Evolutionary conservation across 129 eudicot species (phyloP), one percentile per base, ranked within the genome.

Genomic region (Flaveria ramosissima): DNA sequence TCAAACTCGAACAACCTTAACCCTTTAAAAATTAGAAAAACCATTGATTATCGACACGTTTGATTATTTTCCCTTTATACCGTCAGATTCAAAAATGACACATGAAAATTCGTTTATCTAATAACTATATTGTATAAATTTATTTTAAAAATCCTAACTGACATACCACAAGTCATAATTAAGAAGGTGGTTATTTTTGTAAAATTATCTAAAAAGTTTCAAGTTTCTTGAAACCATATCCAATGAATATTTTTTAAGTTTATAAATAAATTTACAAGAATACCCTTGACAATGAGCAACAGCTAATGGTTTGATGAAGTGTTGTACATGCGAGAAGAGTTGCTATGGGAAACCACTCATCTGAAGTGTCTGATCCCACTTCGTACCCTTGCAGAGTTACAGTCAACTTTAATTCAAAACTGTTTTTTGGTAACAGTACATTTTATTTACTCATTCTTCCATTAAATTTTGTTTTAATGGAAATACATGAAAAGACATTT

Each of bases 341-440:
- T 75, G 32, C 56, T 51, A 76, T 66, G 67, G 16, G 17, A 67
- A 66, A 21, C 66, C 76, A 77, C 62, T 77, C 36, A 43, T 26
- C 70, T 47, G 77, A 68, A 43, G 76, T 59, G 36, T 78, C 61
- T 78, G 82, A 59, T 78, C 11, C 62, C 52, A 14, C 12, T 70
- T 24, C 77, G 71, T 78, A 78, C 82, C 63, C 60, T 21, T 77
- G 59, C 71, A 78, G 48, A 48, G 26, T 42, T 43, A 51, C 82
- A 70, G 32, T 57, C 71, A 50, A 32, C 82, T 69, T 70, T 78
- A 78, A 78, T 78, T 78, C 52, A 70, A 78, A 68, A n/a, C 48
- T 24, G 27, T 42, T 21, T 68, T 68, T 77, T 45, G 19, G 69
- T 51, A 36, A 26, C 67, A 77, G 30, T 59, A 19, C 26, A 15